Evolutionary conservation across 306 rosid species (phyloP).

Genomic region (Rosa chinensis): DNA sequence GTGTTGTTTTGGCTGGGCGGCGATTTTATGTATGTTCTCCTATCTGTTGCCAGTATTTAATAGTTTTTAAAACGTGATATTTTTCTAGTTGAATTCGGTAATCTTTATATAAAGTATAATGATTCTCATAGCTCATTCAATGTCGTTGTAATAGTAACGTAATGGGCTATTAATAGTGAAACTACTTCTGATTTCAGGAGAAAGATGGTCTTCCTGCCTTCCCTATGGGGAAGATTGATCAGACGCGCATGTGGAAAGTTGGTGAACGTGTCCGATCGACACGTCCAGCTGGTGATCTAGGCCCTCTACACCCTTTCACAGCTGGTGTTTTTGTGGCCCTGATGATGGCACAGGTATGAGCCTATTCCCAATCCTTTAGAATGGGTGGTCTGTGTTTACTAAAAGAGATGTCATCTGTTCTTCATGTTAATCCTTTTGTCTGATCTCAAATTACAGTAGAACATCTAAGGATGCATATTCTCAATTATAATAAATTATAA

Average conservation of each 20-base stretch:
- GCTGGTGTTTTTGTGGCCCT: constrained; percentile 98
- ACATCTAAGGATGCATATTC: background rate
- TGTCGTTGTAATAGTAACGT: background rate
- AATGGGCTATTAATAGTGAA: background rate
- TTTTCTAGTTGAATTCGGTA: background rate
- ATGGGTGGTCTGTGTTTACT: background rate
- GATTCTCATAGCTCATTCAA: background rate
- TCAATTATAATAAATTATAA: background rate
- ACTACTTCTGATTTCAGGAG: constrained; percentile 57
- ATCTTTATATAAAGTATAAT: background rate
- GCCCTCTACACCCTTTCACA: constrained; percentile 89
- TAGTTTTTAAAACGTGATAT: background rate
- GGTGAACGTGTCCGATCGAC: constrained; percentile 80
- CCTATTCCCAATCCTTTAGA: background rate
- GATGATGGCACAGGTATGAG: constrained; percentile 98
- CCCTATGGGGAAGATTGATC: constrained; percentile 99
- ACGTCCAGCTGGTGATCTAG: constrained; percentile 88
- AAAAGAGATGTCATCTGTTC: background rate
- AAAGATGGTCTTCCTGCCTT: constrained; percentile 97
- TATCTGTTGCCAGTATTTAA: background rate
- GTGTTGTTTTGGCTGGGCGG: constrained; percentile 98
- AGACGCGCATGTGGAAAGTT: constrained; percentile 98
- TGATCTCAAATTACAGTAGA: background rate
- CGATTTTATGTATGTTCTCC: constrained; percentile 71
- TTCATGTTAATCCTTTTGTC: background rate